phyloP scores from a whole-genome alignment of 306 rosid species.

The Inga laurina region DNA sequence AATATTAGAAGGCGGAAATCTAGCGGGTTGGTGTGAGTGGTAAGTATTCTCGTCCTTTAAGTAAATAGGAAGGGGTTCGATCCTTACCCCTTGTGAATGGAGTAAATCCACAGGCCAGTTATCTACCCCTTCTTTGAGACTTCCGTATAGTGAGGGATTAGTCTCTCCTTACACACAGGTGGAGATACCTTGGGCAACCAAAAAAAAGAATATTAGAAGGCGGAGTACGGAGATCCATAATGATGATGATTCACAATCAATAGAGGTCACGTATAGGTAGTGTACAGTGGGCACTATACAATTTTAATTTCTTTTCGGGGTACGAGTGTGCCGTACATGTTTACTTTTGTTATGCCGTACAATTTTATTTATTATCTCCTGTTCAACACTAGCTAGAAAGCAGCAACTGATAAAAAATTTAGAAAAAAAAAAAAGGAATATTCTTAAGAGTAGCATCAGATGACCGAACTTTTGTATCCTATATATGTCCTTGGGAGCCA shows the following conservation, averaged over 20 bases:
- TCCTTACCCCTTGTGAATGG: too few species aligned
- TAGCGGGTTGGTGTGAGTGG: too few species aligned
- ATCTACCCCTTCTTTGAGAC: too few species aligned
- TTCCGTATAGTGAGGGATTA: too few species aligned
- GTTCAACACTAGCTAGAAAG: constrained; percentile 22
- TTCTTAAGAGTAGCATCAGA: background rate
- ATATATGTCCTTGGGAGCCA: constrained; percentile 42
- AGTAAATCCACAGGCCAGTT: too few species aligned
- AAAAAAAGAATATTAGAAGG: constrained; percentile 22
- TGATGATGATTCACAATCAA: too few species aligned
- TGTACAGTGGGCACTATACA: background rate
- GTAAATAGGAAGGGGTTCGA: too few species aligned
- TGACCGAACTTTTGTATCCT: constrained; percentile 25
- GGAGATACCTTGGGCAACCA: too few species aligned
- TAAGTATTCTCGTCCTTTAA: too few species aligned
- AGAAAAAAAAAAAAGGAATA: background rate
- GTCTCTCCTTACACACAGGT: too few species aligned
- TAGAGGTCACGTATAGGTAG: too few species aligned
- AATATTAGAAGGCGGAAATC: constrained; percentile 32
- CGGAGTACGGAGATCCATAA: constrained; percentile 27
- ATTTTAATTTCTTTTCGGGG: background rate
- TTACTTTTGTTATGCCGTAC: background rate
- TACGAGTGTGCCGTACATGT: background rate
- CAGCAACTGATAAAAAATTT: constrained; percentile 46
- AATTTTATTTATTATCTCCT: constrained; percentile 10